Evolutionary conservation across 2,329 filamentous ascomycete genomes (phyloP), one percentile per base, ranked within the genome.

Genomic region (Fusarium ramigenum): DNA sequence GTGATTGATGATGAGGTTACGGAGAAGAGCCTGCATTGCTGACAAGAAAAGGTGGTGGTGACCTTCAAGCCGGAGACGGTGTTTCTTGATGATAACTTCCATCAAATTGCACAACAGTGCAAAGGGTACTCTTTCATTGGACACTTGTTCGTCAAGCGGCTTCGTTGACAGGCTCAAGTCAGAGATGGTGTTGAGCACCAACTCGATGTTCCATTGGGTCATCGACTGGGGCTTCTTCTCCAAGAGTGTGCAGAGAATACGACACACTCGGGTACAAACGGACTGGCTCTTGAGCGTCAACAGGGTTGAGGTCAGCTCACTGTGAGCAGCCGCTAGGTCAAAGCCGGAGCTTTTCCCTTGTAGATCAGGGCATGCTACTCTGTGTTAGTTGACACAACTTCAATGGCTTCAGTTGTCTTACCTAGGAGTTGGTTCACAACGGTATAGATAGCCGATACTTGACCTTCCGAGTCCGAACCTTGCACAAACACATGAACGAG

Each of bases 41-140:
- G 85, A 80, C 52, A 90, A 80, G 9, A 91, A 83, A 49, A 91
- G 81, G 75, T 91, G 90, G 74, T 90, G 89, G 70, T 90, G 90
- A 4, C 89, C 89, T 74, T 91, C 87, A 4, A 92, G 83, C 15
- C 90, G 88, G 47, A 89, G 83, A 9, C 90, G 84, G 78, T 92
- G 89, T 53, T 89, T 87, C 76, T 86, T 87, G 77, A 92, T 87
- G 42, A 92, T 81, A 28, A 84, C 81, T 61, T 89, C 87, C 25
- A 89, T 81, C 14, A 92, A 82, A 60, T 84, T 85, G 81, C 86
- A 90, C 21, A 89, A 80, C 77, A 82, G 82, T 4, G 82, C 77
- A 75, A 85, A 90, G 1, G 84, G 79, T 10, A 82, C 79, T 11
- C 82, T 78, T 2, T 82, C 80, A 12, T 78, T 76, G 34, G 39